Conservation (phyloP, 1,284 basidiomycete genomes). For the Cystobasidium slooffiae region DNA sequence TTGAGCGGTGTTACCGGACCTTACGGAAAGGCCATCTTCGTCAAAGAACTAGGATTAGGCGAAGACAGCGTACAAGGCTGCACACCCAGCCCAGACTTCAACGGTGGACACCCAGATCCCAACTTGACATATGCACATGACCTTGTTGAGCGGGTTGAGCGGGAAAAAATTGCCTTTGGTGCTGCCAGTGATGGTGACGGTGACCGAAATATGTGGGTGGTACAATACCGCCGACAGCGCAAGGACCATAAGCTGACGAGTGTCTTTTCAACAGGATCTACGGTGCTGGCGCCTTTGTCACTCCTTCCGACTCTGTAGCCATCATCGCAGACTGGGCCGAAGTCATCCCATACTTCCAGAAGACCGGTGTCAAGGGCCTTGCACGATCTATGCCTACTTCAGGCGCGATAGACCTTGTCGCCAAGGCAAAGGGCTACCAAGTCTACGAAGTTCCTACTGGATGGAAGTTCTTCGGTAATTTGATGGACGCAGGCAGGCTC, state of each 20-base stretch:
- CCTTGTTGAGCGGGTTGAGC: slow-evolving; percentile 90
- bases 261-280: slow-evolving; percentile 87
- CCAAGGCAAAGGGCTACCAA: slow-evolving; percentile 90
- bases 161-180: slow-evolving; percentile 84
- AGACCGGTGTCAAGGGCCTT: slow-evolving; percentile 87
- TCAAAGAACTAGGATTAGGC: slow-evolving; percentile 80
- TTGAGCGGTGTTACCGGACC: slow-evolving; percentile 97
- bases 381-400: slow-evolving; percentile 97
- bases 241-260: not conserved
- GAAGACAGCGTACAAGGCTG: slow-evolving; percentile 83
- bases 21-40: slow-evolving; percentile 87
- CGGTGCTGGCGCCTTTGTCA: slow-evolving; percentile 96
- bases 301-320: slow-evolving; percentile 94
- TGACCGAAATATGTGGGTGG: slow-evolving; percentile 83
- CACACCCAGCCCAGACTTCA: slow-evolving; percentile 88
- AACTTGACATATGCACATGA: slow-evolving; percentile 97
- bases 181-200: slow-evolving; percentile 97
- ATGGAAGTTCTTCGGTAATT: slow-evolving; percentile 99
- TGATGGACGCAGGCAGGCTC: slow-evolving; percentile 96
- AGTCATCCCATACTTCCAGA: slow-evolving; percentile 94
- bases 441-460: slow-evolving; percentile 97
- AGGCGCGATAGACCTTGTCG: slow-evolving; percentile 95
- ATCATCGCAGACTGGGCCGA: slow-evolving; percentile 97
- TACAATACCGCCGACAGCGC: too few species aligned
- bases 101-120: slow-evolving; percentile 95